Conservation (phyloP, 2,329 filamentous ascomycete species). For the Colletotrichum gloeosporioides region DNA sequence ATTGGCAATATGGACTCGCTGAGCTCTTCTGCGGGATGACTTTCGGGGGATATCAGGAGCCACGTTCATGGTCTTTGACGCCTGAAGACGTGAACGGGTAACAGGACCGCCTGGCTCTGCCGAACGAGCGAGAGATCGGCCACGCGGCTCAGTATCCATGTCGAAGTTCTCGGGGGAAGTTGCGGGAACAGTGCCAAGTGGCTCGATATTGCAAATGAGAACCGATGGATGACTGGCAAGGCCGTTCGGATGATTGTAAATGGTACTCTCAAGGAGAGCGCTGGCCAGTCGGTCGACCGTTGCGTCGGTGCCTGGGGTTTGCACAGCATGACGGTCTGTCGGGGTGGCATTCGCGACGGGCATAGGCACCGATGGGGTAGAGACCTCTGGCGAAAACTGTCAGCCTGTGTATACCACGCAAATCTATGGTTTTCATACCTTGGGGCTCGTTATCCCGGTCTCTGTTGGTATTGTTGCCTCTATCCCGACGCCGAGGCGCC, state of each 20-base stretch:
- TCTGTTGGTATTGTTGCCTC: neutral
- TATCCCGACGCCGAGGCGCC: conserved; percentile 12
- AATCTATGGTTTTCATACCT: neutral
- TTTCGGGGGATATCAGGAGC: conserved; percentile 15
- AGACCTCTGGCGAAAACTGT: neutral
- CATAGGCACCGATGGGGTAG: neutral
- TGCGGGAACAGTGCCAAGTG: neutral
- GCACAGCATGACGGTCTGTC: neutral
- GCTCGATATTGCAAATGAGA: neutral
- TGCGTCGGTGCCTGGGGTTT: neutral
- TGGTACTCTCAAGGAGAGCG: conserved; percentile 13
- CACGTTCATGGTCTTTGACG: neutral
- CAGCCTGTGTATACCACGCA: neutral
- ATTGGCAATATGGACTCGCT: neutral
- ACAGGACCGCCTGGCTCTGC: neutral
- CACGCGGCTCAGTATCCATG: neutral
- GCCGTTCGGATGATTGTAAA: conserved; percentile 10
- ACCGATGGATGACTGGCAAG: conserved; percentile 18
- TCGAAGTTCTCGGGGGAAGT: neutral
- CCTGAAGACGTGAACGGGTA: neutral
- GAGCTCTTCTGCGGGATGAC: conserved; percentile 7
- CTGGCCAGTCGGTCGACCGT: conserved; percentile 14
- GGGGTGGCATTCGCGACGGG: neutral
- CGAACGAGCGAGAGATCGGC: neutral
- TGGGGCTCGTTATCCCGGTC: neutral